These are phyloP conservation scores for Dissophora globulifera DNA, from an alignment of 192 early-diverging fungal species.

Conservation along the genomic window DNA sequence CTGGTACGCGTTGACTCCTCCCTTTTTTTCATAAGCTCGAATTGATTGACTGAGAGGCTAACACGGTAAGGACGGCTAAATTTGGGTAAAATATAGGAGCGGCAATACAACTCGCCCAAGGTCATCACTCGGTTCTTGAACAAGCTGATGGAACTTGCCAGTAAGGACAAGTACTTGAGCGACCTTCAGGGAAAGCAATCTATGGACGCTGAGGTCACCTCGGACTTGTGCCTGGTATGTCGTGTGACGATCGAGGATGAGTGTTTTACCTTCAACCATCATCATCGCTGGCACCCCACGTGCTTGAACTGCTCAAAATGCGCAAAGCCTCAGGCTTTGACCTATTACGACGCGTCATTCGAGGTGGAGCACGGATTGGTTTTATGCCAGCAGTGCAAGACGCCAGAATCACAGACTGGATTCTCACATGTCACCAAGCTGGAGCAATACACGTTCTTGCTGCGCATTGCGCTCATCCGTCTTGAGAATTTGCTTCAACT, in stretches of 20 bases:
- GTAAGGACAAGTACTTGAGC: constrained; percentile 48
- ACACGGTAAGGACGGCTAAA: no score
- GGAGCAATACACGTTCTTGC: constrained; percentile 90
- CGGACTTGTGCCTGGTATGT: constrained; percentile 87
- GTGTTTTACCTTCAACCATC: constrained; percentile 76
- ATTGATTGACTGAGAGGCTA: no score
- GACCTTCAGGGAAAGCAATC: constrained; percentile 51
- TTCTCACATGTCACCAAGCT: constrained; percentile 86
- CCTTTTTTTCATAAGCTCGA: no score
- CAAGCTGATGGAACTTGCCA: constrained; percentile 77
- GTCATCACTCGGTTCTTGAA: constrained; percentile 78
- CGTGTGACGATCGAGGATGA: constrained; percentile 85
- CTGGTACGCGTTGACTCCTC: constrained; percentile 69
- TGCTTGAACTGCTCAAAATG: constrained; percentile 89
- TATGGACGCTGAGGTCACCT: constrained; percentile 70
- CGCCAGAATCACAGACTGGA: constrained; percentile 54
- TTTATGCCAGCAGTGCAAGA: constrained; percentile 65
- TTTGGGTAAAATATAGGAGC: no score
- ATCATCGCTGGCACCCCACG: constrained; percentile 81
- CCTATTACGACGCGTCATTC: constrained; percentile 65
- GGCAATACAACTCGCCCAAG: constrained; percentile 58
- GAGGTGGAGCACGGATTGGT: constrained; percentile 56
- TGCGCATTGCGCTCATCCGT: constrained; percentile 83
- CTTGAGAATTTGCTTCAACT: constrained; percentile 81
- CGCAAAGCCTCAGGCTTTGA: constrained; percentile 41